Base-by-base conservation (phyloP, 192 early-diverging fungal genomes). In the Funneliformis mosseae region DNA sequence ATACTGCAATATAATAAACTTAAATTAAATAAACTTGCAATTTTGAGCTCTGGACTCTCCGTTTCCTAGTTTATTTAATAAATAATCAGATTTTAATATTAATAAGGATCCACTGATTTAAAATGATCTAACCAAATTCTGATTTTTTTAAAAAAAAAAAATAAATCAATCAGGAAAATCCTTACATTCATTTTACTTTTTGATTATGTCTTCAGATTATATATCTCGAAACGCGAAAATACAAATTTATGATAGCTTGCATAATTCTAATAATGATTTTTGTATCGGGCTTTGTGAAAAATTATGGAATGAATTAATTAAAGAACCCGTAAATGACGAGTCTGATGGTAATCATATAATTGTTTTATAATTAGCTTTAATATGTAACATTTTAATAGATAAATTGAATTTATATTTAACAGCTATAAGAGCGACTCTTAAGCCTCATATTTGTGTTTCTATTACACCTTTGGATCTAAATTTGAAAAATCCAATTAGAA, bases 261-360 rank as follows among this genome's bases (percentile, higher is more conserved):
- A 66, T 66, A 45, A 12, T 45, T 70, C 41, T 10, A 41, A 21
- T 42, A 25, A 42, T 43, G 41, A 70, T 41, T 70, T 10, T 23
- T 43, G 16, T 43, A 41, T 70, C 2, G 68, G 68, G 12, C 41
- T 70, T 41, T 43, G 68, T 41, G 68, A 70, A 70, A 70, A 70
- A 41, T 70, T 70, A 41, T 70, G 68, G 68, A 18, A 70, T 3
- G 68, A 70, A 41, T 41, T 70, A 70, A 70, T 70, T 70, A 33
- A 18, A 70, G 68, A 70, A 70, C 1, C 16, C 5, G 16, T 10
- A n/a, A 8, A 23, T 8, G 9, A 70, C 21, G 41, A 70, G n/a
- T 10, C 21, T 70, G 38, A 70, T 21, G 41, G 23, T 66, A 25
- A 4, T 55, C 21, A 7, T 21, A 21, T 55, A 33, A 21, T 55